Percentiles rank a stretch among this genome's conserved stretches.
Conservation (phyloP, 1,284 basidiomycete genomes). For the Malassezia caprae region DNA sequence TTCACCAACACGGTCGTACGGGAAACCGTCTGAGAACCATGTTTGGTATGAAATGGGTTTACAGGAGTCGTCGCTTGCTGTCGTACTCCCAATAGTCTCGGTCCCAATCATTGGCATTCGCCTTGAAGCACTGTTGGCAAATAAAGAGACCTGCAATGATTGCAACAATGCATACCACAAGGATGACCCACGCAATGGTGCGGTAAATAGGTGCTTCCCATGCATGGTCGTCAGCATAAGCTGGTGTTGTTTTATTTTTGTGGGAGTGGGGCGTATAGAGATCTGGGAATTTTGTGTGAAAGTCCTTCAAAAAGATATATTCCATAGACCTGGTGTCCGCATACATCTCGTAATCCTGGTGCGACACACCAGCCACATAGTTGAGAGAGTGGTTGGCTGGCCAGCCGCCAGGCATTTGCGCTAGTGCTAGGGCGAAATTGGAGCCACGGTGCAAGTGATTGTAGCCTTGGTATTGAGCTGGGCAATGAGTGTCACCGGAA, state of each 20-base stretch:
- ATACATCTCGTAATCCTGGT: constrained; percentile 44
- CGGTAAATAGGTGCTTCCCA: constrained; percentile 6
- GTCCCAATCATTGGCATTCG: constrained; percentile 16
- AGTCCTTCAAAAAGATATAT: constrained; percentile 21
- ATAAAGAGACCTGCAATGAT: neutral
- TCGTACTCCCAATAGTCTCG: constrained; percentile 19
- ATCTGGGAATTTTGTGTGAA: neutral
- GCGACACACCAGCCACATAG: constrained; percentile 35
- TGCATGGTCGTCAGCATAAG: neutral
- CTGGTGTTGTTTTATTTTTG: neutral
- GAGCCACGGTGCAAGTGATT: constrained; percentile 39
- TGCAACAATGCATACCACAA: constrained; percentile 8
- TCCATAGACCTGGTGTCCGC: constrained; percentile 29
- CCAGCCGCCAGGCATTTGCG: constrained; percentile 17
- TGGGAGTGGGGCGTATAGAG: neutral
- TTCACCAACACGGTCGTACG: neutral
- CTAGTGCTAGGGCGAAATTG: constrained; percentile 22
- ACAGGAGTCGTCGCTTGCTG: constrained; percentile 13
- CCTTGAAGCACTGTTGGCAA: constrained; percentile 7
- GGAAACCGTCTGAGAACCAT: neutral
- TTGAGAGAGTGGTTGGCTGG: constrained; percentile 28
- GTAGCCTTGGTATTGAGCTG: constrained; percentile 33
- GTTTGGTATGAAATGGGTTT: neutral
- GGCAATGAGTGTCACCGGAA: constrained; percentile 37
- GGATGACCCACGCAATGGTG: constrained; percentile 9